Evolutionary conservation across 352 stramenopile species (phyloP).

Genomic region (Phytophthora pisi): DNA sequence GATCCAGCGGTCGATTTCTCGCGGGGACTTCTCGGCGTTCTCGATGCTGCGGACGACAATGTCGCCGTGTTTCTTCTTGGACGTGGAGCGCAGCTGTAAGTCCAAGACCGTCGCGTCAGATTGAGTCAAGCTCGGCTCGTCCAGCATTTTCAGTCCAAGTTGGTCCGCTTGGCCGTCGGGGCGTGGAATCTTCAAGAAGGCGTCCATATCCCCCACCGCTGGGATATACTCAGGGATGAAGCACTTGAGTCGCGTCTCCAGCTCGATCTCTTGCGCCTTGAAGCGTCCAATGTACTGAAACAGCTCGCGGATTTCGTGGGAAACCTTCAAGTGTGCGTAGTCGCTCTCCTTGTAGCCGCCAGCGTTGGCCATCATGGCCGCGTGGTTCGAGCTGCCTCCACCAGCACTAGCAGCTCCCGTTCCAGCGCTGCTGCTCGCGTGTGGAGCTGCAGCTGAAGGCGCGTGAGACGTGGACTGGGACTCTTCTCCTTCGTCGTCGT

Average conservation of each 20-base stretch:
- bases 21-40: slow-evolving; percentile 92
- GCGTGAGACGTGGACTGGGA: slow-evolving; percentile 32
- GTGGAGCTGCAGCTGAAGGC: slow-evolving; percentile 13
- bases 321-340: slow-evolving; percentile 89
- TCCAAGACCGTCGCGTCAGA: slow-evolving; percentile 96
- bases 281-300: slow-evolving; percentile 96
- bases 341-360: slow-evolving; percentile 89
- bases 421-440: slow-evolving; percentile 11
- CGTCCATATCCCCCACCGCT: slow-evolving; percentile 95
- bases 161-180: slow-evolving; percentile 90
- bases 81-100: slow-evolving; percentile 93
- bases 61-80: slow-evolving; percentile 94
- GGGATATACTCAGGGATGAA: slow-evolving; percentile 98
- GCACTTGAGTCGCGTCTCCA: slow-evolving; percentile 95
- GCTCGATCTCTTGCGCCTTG: slow-evolving; percentile 95
- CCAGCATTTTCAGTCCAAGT: slow-evolving; percentile 93
- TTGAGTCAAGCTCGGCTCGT: slow-evolving; percentile 92
- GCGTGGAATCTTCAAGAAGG: slow-evolving; percentile 96
- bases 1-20: slow-evolving; percentile 96
- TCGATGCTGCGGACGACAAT: slow-evolving; percentile 94
- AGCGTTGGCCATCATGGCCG: slow-evolving; percentile 70
- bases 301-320: slow-evolving; percentile 88
- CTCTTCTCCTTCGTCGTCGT: slow-evolving; percentile 59
- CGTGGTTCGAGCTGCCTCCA: slow-evolving; percentile 43
- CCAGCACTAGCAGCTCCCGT: slow-evolving; percentile 13